These are phyloP conservation scores for Monilinia aucupariae DNA, from an alignment of 2,329 filamentous ascomycete genomes.

Conservation along the genomic window DNA sequence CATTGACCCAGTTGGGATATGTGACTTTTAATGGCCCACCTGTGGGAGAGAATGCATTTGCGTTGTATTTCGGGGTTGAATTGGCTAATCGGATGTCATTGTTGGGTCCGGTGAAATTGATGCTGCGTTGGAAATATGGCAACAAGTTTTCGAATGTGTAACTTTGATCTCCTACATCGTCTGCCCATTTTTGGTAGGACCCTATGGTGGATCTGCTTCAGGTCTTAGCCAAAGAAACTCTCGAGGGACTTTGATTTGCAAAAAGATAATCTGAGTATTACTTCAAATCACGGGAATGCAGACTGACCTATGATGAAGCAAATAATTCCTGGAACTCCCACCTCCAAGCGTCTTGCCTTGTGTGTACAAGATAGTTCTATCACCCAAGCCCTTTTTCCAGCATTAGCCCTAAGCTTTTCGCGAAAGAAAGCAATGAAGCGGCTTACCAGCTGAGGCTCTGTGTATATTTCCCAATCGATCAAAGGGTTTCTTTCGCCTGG, in stretches of 20 bases:
- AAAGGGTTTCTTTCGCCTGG: constrained; percentile 2
- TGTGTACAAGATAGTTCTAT: no score
- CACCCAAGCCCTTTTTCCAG: not conserved
- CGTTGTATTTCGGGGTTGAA: not conserved
- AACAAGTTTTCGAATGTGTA: constrained; percentile 45
- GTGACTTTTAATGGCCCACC: constrained; percentile 5
- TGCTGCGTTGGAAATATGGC: constrained; percentile 41
- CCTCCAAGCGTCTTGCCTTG: no score
- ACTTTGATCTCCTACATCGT: constrained; percentile 38
- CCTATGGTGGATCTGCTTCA: constrained; percentile 10
- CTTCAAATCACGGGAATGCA: not conserved
- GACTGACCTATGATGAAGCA: no score
- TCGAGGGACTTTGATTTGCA: not conserved
- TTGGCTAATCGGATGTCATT: constrained; percentile 18
- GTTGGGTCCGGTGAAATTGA: constrained; percentile 24
- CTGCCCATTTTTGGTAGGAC: constrained; percentile 41
- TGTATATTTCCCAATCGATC: constrained; percentile 20
- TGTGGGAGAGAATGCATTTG: not conserved
- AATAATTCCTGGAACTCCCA: no score
- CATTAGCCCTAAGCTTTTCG: no score
- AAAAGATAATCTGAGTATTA: not conserved
- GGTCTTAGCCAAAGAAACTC: no score
- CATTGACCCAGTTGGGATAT: not conserved
- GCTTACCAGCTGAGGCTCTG: constrained; percentile 12
- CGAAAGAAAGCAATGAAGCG: not conserved